Evolutionary conservation across 2,329 filamentous ascomycete species (phyloP), one percentile per base, ranked within the genome.

Genomic region (Monosporascus ibericus): DNA sequence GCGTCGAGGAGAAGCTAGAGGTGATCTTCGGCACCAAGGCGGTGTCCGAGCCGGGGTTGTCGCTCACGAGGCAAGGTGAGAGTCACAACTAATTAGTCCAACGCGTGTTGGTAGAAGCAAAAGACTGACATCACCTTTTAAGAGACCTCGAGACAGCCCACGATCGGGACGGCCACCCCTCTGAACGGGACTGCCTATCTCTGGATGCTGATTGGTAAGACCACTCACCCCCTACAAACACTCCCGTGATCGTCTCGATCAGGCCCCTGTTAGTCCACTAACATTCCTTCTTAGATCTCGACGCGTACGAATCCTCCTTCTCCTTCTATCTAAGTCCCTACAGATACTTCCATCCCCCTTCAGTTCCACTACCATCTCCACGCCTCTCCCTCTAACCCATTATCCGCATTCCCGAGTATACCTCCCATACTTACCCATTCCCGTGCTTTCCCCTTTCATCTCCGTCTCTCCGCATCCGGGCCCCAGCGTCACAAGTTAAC

Each of bases 191-290:
- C 55, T 15, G 42, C 42, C 25, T 67, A 67, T 22, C 17, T 66
- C 9, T 66, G 61, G 60, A 62, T 66, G 61, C 51, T 65, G 56
- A 63, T 68, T 48, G 58, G 64, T 63, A 49, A 47, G 49, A 20
- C 17, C 17, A 24, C n/a, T 24, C 5, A 8, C 25, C 20, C n/a
- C 18, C 5, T 17, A 9, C 2, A 6, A 6, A 24, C 1, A 4
- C 36, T 50, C 17, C 3, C 9, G 27, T 27, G 9, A 30, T 11
- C 3, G 9, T 11, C 27, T 11, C 9, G 3, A 30, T 30, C 27
- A 30, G 27, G 14, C 9, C 9, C 9, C 9, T 14, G 9, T 11
- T 34, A 34, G 30, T 34, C 9, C 11, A 34, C 30, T 34, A 14
- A 34, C 30, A 34, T 11, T 11, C 30, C 9, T 34, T 14, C 30